phyloP scores from a whole-genome alignment of 208 protist genomes.

The Histomonas meleagridis region DNA sequence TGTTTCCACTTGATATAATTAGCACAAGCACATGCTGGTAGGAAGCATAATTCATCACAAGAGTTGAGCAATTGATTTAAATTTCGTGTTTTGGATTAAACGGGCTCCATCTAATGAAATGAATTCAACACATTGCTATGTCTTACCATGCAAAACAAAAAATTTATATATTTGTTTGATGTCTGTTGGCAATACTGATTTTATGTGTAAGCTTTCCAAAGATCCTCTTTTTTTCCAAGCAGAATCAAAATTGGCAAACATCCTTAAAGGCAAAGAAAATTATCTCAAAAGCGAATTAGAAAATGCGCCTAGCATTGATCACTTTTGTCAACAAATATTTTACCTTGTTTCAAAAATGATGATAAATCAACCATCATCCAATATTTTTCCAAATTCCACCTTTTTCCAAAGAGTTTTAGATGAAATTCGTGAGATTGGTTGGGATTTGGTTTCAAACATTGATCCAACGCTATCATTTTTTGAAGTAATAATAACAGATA shows the following conservation, averaged over 20 bases:
- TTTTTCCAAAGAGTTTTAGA: background rate
- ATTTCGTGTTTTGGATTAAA: too few species aligned
- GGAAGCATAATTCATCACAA: too few species aligned
- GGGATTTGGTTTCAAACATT: background rate
- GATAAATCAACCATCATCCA: too few species aligned
- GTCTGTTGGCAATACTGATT: background rate
- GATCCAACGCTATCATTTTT: background rate
- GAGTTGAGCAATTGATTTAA: too few species aligned
- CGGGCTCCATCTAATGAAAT: too few species aligned
- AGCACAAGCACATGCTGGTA: too few species aligned
- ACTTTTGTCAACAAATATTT: background rate
- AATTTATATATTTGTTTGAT: background rate
- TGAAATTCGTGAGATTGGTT: background rate
- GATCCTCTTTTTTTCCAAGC: background rate
- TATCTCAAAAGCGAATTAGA: background rate
- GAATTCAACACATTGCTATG: too few species aligned
- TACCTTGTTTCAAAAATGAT: background rate
- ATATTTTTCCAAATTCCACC: background rate
- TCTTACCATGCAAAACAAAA: too few species aligned
- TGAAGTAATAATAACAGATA: background rate
- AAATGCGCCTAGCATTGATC: background rate
- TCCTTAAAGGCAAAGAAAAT: background rate
- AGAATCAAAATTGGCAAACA: background rate
- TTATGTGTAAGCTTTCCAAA: background rate
- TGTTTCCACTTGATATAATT: too few species aligned